Conservation (phyloP, 306 rosid species). For the Cicer cuneatum region DNA sequence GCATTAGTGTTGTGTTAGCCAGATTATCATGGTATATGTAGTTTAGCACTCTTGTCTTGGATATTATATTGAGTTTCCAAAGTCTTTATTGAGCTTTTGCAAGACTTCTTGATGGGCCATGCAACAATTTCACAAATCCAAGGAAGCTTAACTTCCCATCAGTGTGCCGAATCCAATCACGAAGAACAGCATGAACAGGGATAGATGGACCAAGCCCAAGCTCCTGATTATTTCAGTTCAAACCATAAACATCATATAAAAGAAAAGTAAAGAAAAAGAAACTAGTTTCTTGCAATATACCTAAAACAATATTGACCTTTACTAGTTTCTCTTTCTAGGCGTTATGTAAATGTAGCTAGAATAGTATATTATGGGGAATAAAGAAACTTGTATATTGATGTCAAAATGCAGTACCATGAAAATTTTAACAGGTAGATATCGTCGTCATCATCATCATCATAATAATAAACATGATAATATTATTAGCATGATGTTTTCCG, state of each 20-base stretch:
- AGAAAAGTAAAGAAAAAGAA: constrained; percentile 25
- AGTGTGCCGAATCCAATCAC: constrained; percentile 92
- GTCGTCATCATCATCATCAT: background rate
- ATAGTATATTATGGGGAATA: background rate
- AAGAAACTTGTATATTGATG: background rate
- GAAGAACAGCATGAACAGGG: constrained; percentile 91
- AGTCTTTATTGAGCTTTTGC: constrained; percentile 60
- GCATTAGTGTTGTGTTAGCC: constrained; percentile 45
- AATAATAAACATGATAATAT: background rate
- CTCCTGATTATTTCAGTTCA: constrained; percentile 62
- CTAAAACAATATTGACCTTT: constrained; percentile 16
- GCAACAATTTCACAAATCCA: constrained; percentile 85
- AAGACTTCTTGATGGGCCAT: constrained; percentile 74
- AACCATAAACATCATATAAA: constrained; percentile 28
- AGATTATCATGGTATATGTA: constrained; percentile 36
- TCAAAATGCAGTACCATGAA: constrained; percentile 6
- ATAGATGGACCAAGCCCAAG: constrained; percentile 89
- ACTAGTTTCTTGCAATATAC: constrained; percentile 28
- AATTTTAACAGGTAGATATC: constrained; percentile 5
- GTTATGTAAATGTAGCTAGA: constrained; percentile 12
- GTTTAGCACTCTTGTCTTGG: constrained; percentile 32
- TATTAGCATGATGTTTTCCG: constrained; percentile 1
- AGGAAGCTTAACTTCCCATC: constrained; percentile 95
- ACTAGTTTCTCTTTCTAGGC: background rate
- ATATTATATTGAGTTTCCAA: constrained; percentile 33